Percentiles rank a stretch among this genome's conserved stretches.
These are phyloP conservation scores for Iberis amara DNA, from an alignment of 441 rosid genomes.

Conservation along the genomic window DNA sequence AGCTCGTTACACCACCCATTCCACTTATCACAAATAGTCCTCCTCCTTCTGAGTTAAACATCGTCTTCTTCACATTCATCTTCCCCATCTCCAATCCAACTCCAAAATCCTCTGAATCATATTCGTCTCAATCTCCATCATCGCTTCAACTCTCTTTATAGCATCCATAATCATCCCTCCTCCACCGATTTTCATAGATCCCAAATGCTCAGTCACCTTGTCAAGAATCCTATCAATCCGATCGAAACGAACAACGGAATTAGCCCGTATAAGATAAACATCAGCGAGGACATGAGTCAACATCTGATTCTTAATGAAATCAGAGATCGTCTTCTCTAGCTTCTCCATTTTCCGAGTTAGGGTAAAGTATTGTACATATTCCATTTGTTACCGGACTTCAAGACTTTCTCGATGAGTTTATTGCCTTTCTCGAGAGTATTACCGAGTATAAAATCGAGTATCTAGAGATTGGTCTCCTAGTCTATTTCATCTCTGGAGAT, in stretches of 20 bases:
- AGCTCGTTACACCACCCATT: slow-evolving; percentile 84
- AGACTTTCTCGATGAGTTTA: slow-evolving; percentile 49
- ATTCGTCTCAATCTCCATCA: slow-evolving; percentile 33
- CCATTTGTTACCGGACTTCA: slow-evolving; percentile 42
- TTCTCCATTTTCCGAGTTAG: slow-evolving; percentile 58
- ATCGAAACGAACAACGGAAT: slow-evolving; percentile 44
- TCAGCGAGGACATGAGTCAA: slow-evolving; percentile 56
- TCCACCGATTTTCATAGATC: slow-evolving; percentile 51
- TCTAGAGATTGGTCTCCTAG: too few relatives aligned
- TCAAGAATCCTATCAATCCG: slow-evolving; percentile 36
- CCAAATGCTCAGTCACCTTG: slow-evolving; percentile 47
- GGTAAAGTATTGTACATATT: slow-evolving; percentile 47
- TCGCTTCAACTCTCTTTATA: slow-evolving; percentile 42
- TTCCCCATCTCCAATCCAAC: slow-evolving; percentile 57
- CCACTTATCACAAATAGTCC: slow-evolving; percentile 61
- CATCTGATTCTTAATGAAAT: slow-evolving; percentile 38
- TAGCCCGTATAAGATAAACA: slow-evolving; percentile 46
- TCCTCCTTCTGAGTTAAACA: slow-evolving; percentile 36
- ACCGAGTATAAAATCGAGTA: too few relatives aligned
- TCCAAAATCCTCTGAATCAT: slow-evolving; percentile 33
- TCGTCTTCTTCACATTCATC: slow-evolving; percentile 64
- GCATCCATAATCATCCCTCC: slow-evolving; percentile 64
- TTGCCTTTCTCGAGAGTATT: slow-evolving; percentile 39
- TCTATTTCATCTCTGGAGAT: too few relatives aligned
- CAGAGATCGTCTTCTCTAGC: slow-evolving; percentile 43